Evolutionary conservation across 179 eudicot genomes (phyloP), one percentile per base, ranked within the genome.

Genomic region (Vitellaria paradoxa): DNA sequence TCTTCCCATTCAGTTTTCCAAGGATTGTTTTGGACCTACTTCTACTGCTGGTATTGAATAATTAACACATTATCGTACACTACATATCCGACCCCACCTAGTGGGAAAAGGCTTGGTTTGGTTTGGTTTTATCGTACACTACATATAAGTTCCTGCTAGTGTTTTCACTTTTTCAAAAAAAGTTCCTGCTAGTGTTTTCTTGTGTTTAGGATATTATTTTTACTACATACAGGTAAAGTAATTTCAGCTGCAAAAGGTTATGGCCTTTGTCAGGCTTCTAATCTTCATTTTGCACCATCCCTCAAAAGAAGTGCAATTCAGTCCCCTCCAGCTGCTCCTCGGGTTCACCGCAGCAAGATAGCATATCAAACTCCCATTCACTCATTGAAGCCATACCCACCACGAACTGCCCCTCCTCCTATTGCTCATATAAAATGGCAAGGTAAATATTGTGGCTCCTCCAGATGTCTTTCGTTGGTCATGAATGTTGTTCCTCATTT

Each of bases 291-390:
- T 74, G 23, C 42, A 37, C 79, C 72, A 69, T 65, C 64, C 72
- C 68, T 63, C 42, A 86, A 82, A 76, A 84, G 89, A 79, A 21
- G 69, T 70, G 73, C 75, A 73, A 69, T 74, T 60, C 78, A 37
- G 74, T 70, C 83, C 46, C 71, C 83, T 71, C 71, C 80, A 69
- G 21, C 69, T 72, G 70, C 49, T 65, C 65, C 65, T 47, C 65
- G 65, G 68, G 75, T 65, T 78, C 87, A 82, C 65, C 84, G 82
- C 59, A 81, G 86, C 65, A 85, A 78, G 68, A 89, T 86, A 46
- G 14, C 30, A 20, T 59, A 42, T 75, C 83, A 61, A 75, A 67
- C 80, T 70, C 47, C 59, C 53, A 59, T 11, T 64, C 57, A 11
- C 70, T 80, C 80, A 59, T 57, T 67, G 64, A 18, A 12, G 18